Percentiles rank a stretch among this genome's conserved stretches.
These are phyloP conservation scores for Lactifluus subvellereus DNA, from an alignment of 768 basidiomycete genomes.

Conservation along the genomic window DNA sequence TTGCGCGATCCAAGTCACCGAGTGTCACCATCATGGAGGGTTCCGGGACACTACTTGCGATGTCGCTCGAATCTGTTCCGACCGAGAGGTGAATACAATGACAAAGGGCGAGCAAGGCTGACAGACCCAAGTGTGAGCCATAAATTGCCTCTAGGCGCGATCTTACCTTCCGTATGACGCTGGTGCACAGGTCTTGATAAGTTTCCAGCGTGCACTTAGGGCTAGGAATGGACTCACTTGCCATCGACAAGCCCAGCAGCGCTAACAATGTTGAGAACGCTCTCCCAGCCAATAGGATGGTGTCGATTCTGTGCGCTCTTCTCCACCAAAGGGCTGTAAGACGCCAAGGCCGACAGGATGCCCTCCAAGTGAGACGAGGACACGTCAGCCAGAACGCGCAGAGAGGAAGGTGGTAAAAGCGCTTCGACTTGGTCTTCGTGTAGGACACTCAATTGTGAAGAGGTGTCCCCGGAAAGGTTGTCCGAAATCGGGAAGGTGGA, in stretches of 20 bases:
- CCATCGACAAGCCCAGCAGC: conserved; percentile 34
- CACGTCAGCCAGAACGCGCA: conserved; percentile 38
- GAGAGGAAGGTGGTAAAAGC: conserved; percentile 31
- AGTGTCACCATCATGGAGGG: not conserved
- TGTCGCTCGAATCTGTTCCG: conserved; percentile 2
- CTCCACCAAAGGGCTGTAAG: conserved; percentile 48
- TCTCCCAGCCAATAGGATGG: conserved; percentile 56
- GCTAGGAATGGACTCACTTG: conserved; percentile 25
- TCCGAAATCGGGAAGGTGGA: conserved; percentile 24
- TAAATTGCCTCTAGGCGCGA: conserved; percentile 19
- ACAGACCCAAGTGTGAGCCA: conserved; percentile 11
- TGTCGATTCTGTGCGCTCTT: conserved; percentile 62
- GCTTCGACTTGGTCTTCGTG: conserved; percentile 29
- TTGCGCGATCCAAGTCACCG: conserved; percentile 6
- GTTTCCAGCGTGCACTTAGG: not conserved
- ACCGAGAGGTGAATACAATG: not conserved
- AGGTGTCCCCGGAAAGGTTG: conserved; percentile 11
- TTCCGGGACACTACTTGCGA: not conserved
- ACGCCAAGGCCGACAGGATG: conserved; percentile 49
- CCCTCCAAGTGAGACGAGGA: conserved; percentile 43
- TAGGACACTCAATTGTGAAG: conserved; percentile 1
- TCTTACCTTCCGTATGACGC: conserved; percentile 16
- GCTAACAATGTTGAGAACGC: conserved; percentile 50
- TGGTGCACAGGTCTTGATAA: not conserved
- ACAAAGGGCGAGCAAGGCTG: not conserved